Conservation (phyloP, 192 early-diverging fungal genomes). For the Umbelopsis vinacea region DNA sequence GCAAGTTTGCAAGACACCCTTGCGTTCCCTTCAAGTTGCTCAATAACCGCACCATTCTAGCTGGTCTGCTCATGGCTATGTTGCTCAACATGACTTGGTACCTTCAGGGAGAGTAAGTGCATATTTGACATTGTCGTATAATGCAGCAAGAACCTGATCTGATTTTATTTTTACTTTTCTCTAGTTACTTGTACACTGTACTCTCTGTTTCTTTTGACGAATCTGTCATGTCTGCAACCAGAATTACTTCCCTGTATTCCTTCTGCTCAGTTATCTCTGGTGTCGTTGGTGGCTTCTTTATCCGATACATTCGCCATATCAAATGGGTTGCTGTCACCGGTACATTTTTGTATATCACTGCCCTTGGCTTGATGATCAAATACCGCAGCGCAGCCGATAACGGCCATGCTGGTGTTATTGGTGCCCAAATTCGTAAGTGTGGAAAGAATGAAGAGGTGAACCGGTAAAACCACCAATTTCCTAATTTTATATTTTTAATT, state of each 20-base stretch:
- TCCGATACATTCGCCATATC: slow-evolving; percentile 19
- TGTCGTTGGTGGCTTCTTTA: background rate
- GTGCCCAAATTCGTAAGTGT: slow-evolving; percentile 19
- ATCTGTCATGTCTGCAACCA: slow-evolving; percentile 16
- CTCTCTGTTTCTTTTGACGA: slow-evolving; percentile 16
- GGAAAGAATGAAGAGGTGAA: background rate
- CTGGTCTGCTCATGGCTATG: slow-evolving; percentile 5
- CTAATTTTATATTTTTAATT: background rate
- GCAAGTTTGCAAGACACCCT: background rate
- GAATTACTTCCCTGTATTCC: slow-evolving; percentile 19
- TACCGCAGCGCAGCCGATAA: slow-evolving; percentile 17
- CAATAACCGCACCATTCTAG: background rate
- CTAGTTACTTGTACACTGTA: slow-evolving; percentile 15
- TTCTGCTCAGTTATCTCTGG: slow-evolving; percentile 7
- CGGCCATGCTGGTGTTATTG: slow-evolving; percentile 17
- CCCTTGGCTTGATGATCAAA: slow-evolving; percentile 21
- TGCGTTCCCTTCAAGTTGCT: slow-evolving; percentile 8
- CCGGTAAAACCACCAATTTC: too few species aligned
- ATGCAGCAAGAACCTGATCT: background rate
- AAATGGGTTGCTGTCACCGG: slow-evolving; percentile 21
- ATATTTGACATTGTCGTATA: background rate
- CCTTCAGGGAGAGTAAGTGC: slow-evolving; percentile 18
- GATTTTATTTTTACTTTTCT: background rate
- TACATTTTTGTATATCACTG: background rate
- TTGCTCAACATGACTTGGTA: slow-evolving; percentile 21